These are phyloP conservation scores for Cyanodermella asteris DNA, from an alignment of 2,329 filamentous ascomycete genomes.

Conservation along the genomic window DNA sequence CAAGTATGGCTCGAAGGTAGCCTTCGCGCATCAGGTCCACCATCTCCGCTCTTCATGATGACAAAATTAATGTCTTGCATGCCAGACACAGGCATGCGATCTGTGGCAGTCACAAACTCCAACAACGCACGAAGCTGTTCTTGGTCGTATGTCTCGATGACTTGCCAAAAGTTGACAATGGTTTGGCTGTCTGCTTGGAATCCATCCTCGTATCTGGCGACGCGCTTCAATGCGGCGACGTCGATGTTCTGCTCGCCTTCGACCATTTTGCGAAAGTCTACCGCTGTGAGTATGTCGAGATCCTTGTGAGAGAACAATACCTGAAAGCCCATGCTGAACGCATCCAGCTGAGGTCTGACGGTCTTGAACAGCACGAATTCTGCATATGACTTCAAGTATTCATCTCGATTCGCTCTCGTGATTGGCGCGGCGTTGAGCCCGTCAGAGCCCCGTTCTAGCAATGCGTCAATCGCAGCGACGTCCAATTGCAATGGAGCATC, in stretches of 20 bases:
- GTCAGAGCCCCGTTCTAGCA: no score
- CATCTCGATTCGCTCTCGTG: constrained; percentile 54
- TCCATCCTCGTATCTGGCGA: constrained; percentile 56
- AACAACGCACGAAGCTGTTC: constrained; percentile 54
- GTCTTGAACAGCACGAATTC: constrained; percentile 62
- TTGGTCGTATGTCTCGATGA: constrained; percentile 44
- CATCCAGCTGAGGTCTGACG: constrained; percentile 51
- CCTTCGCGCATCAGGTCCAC: constrained; percentile 24
- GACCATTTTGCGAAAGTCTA: constrained; percentile 52
- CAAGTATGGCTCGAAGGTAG: constrained; percentile 83
- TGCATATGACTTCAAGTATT: constrained; percentile 70
- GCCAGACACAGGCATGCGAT: constrained; percentile 73
- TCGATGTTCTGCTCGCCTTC: constrained; percentile 72
- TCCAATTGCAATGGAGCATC: no score
- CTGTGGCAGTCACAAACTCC: constrained; percentile 87
- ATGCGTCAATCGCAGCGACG: no score
- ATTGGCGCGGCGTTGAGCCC: no score
- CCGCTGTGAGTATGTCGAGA: constrained; percentile 47
- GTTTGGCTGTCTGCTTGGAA: constrained; percentile 49
- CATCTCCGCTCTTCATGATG: constrained; percentile 54
- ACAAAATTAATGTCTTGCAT: constrained; percentile 64
- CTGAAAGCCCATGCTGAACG: constrained; percentile 64
- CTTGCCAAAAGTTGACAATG: constrained; percentile 63
- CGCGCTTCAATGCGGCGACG: constrained; percentile 45
- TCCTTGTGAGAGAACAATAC: constrained; percentile 50